Evolutionary conservation across 1,284 basidiomycete species (phyloP).

Genomic region (Ustilago lituana): DNA sequence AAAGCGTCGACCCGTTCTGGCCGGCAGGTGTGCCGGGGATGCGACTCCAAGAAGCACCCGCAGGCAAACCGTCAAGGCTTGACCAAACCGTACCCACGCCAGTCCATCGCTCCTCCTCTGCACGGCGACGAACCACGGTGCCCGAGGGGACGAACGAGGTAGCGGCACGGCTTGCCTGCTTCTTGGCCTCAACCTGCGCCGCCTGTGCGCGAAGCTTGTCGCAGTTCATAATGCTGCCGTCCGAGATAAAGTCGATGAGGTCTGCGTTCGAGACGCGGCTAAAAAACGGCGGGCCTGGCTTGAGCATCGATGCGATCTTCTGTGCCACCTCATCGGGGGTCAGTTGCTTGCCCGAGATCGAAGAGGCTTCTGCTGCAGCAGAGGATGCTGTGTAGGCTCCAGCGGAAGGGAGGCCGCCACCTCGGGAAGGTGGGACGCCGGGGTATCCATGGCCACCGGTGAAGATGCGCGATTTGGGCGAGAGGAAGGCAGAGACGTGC

Average conservation of each 20-base stretch:
- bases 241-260: constrained; percentile 52
- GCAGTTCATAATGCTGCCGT: constrained; percentile 55
- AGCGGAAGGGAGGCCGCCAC: neutral
- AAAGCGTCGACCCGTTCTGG: constrained; percentile 12
- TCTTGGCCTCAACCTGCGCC: constrained; percentile 16
- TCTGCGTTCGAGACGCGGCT: constrained; percentile 53
- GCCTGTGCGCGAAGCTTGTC: constrained; percentile 35
- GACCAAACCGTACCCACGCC: constrained; percentile 58
- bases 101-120: constrained; percentile 40
- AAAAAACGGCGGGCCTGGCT: constrained; percentile 60
- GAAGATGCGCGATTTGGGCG: constrained; percentile 52
- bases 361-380: constrained; percentile 13
- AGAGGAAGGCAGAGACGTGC: constrained; percentile 52
- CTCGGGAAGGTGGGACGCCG: constrained; percentile 13
- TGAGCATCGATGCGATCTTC: constrained; percentile 59
- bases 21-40: constrained; percentile 38
- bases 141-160: constrained; percentile 28
- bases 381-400: constrained; percentile 17
- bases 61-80: constrained; percentile 46
- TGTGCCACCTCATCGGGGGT: constrained; percentile 51
- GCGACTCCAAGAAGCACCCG: constrained; percentile 29
- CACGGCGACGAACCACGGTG: constrained; percentile 27
- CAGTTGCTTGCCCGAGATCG: constrained; percentile 39
- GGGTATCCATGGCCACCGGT: constrained; percentile 36
- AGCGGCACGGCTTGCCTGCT: constrained; percentile 20